Evolutionary conservation across 345 rosid genomes (phyloP).

Genomic region (Erucastrum elatum): DNA sequence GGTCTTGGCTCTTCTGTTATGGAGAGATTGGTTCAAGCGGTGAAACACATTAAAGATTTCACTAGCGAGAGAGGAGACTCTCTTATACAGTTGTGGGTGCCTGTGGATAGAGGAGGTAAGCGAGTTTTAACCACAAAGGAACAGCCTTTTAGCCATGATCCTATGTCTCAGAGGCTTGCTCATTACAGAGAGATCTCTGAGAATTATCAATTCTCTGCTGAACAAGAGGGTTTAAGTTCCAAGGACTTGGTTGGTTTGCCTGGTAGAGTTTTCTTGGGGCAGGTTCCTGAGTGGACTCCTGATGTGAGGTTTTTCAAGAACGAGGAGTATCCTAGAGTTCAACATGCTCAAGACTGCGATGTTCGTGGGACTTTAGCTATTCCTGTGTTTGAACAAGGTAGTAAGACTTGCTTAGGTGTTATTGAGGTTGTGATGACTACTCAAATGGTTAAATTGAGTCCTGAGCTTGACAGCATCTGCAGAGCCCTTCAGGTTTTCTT

Average conservation of each 20-base stretch:
- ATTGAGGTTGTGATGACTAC: conserved; percentile 84
- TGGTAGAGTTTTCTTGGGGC: conserved; percentile 76
- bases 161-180: conserved; percentile 57
- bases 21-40: conserved; percentile 73
- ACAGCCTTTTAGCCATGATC: conserved; percentile 71
- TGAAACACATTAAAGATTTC: conserved; percentile 58
- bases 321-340: conserved; percentile 76
- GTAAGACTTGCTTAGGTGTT: conserved; percentile 84
- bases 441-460: conserved; percentile 57
- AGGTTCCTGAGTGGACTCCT: conserved; percentile 96
- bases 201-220: conserved; percentile 69
- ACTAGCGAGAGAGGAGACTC: conserved; percentile 66
- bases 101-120: conserved; percentile 64
- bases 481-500: conserved; percentile 80
- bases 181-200: conserved; percentile 77
- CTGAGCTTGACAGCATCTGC: conserved; percentile 84
- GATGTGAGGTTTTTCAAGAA: conserved; percentile 86
- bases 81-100: conserved; percentile 93
- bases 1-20: conserved; percentile 55
- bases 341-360: conserved; percentile 71
- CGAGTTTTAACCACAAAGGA: conserved; percentile 64
- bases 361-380: conserved; percentile 86
- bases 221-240: conserved; percentile 46
- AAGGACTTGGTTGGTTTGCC: conserved; percentile 71
- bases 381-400: conserved; percentile 90